Evolutionary conservation across 2,329 filamentous ascomycete species (phyloP).

Genomic region (Coccinonectria pachysandricola): DNA sequence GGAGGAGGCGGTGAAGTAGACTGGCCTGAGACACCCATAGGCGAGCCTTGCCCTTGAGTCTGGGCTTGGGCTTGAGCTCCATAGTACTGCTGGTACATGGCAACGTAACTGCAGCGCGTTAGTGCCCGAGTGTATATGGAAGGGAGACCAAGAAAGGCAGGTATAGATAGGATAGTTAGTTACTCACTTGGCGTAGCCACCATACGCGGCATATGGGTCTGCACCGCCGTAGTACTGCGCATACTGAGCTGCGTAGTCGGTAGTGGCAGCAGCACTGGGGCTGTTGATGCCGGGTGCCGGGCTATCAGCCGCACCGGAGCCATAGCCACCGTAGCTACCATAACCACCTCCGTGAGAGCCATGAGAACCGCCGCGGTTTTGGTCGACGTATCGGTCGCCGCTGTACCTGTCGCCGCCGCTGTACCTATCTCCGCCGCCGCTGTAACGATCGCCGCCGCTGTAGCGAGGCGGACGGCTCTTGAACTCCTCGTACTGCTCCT

Average conservation of each 20-base stretch:
- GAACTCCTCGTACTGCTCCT: constrained; percentile 81
- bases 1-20: constrained; percentile 46
- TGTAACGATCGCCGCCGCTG: constrained; percentile 37
- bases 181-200: constrained; percentile 68
- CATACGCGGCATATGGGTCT: constrained; percentile 85
- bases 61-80: constrained; percentile 38
- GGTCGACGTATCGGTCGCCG: constrained; percentile 19
- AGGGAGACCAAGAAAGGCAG: constrained; percentile 1
- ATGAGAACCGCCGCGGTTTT: constrained; percentile 28
- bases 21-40: constrained; percentile 31
- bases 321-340: constrained; percentile 20
- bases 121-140: constrained; percentile 6
- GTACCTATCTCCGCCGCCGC: constrained; percentile 30
- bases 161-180: neutral
- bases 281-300: constrained; percentile 22
- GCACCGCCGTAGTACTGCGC: constrained; percentile 66
- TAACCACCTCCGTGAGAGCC: constrained; percentile 22
- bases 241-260: constrained; percentile 77
- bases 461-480: constrained; percentile 68
- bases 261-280: constrained; percentile 17
- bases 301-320: constrained; percentile 25
- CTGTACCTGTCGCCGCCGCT: constrained; percentile 24
- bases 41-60: constrained; percentile 32
- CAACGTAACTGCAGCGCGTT: constrained; percentile 40
- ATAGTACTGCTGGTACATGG: constrained; percentile 66